Conservation (phyloP, 495 filamentous ascomycete genomes). For the Sporormia fimetaria region DNA sequence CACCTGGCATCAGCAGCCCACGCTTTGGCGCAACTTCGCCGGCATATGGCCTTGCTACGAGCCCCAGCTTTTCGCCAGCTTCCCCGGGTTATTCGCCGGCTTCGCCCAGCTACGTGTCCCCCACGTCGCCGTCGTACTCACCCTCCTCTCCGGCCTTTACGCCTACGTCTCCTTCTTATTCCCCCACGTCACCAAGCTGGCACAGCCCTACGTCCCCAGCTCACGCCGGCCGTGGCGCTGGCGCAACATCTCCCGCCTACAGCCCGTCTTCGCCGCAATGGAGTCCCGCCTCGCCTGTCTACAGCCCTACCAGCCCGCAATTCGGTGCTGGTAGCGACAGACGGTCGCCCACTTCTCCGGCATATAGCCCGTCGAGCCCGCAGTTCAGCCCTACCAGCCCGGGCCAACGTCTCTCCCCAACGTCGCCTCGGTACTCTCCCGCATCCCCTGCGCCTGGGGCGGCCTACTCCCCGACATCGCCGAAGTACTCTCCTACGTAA, state of each 20-base stretch:
- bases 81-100: slow-evolving; percentile 37
- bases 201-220: slow-evolving; percentile 49
- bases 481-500: slow-evolving; percentile 56
- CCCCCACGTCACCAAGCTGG: slow-evolving; percentile 49
- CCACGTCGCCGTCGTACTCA: slow-evolving; percentile 31
- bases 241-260: slow-evolving; percentile 42
- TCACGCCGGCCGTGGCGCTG: slow-evolving; percentile 38
- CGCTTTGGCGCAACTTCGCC: slow-evolving; percentile 30
- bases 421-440: slow-evolving; percentile 45
- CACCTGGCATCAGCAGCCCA: slow-evolving; percentile 32
- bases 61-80: slow-evolving; percentile 37
- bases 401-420: no score
- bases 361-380: slow-evolving; percentile 26
- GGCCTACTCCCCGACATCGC: slow-evolving; percentile 48
- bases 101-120: slow-evolving; percentile 45
- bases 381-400: slow-evolving; percentile 28
- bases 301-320: slow-evolving; percentile 59
- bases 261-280: slow-evolving; percentile 53
- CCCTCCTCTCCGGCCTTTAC: slow-evolving; percentile 33
- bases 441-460: slow-evolving; percentile 34
- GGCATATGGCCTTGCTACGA: slow-evolving; percentile 30
- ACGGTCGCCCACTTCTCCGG: slow-evolving; percentile 41
- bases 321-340: slow-evolving; percentile 46
- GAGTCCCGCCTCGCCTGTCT: slow-evolving; percentile 52
- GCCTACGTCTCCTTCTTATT: slow-evolving; percentile 69